These are phyloP conservation scores for Dichomitus squalens DNA, from an alignment of 1,284 basidiomycete genomes.

Conservation along the genomic window DNA sequence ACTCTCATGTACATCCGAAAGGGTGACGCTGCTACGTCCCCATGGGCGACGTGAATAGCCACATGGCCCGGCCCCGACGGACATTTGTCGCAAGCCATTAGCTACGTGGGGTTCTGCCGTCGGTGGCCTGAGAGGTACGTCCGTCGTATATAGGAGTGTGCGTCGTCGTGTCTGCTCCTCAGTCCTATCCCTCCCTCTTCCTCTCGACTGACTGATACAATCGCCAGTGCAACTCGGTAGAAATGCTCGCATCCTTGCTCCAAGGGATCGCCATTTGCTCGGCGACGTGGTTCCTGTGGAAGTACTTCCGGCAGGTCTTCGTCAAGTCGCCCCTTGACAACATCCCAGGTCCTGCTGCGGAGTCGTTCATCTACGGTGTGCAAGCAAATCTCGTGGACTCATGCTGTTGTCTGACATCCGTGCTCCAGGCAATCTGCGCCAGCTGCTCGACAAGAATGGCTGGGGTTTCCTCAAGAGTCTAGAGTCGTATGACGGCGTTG, in stretches of 20 bases:
- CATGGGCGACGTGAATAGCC: too few species aligned
- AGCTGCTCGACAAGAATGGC: slow-evolving; percentile 15
- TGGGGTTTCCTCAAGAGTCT: slow-evolving; percentile 10
- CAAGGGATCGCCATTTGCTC: neutral
- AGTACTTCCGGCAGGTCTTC: neutral
- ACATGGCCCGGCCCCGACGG: neutral
- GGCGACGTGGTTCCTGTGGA: slow-evolving; percentile 1
- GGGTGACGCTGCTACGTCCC: neutral
- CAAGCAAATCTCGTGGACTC: too few species aligned
- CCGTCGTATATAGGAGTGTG: too few species aligned
- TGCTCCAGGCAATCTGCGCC: slow-evolving; percentile 14
- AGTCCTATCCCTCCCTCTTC: too few species aligned
- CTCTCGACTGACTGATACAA: too few species aligned
- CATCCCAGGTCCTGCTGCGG: slow-evolving; percentile 1
- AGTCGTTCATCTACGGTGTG: slow-evolving; percentile 2
- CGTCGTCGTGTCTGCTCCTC: too few species aligned
- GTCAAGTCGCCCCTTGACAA: slow-evolving; percentile 3
- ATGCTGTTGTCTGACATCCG: too few species aligned
- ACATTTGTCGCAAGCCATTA: too few species aligned
- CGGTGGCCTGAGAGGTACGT: too few species aligned
- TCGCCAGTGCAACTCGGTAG: too few species aligned
- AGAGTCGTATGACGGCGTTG: slow-evolving; percentile 11
- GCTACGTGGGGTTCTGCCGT: too few species aligned
- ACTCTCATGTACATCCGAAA: neutral
- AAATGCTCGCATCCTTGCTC: neutral